Evolutionary conservation across 2,329 filamentous ascomycete genomes (phyloP).

Genomic region (Colletotrichum sansevieriae): DNA sequence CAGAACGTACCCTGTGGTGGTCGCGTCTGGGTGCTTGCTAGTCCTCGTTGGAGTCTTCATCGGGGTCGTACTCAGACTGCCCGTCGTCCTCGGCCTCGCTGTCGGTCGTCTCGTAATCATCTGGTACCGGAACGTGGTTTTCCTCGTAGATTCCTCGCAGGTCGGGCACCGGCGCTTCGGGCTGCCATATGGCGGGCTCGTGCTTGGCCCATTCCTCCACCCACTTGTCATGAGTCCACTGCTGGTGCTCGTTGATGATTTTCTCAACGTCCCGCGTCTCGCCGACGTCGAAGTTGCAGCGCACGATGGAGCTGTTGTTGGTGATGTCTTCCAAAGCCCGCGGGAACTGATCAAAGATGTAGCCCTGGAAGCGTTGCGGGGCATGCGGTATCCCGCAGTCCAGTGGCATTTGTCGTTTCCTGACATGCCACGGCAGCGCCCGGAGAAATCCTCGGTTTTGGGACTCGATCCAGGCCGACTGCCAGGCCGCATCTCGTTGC

Average conservation of each 20-base stretch:
- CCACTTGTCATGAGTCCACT: background rate
- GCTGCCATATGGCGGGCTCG: background rate
- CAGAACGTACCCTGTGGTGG: too few relatives aligned
- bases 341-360: background rate
- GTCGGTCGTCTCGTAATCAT: too few relatives aligned
- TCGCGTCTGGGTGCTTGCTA: too few relatives aligned
- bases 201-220: rapidly evolving
- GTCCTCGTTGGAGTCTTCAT: too few relatives aligned
- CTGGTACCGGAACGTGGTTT: background rate
- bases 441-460: background rate
- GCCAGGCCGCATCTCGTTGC: slow-evolving; percentile 17
- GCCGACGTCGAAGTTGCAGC: background rate
- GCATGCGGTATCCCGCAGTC: too few relatives aligned
- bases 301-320: background rate
- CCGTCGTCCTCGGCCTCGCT: too few relatives aligned
- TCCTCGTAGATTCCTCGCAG: background rate
- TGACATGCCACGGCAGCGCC: rapidly evolving
- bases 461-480: background rate
- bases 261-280: background rate
- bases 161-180: background rate
- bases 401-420: too few relatives aligned
- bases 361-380: background rate
- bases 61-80: too few relatives aligned
- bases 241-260: background rate
- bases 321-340: background rate